phyloP scores from a whole-genome alignment of 495 filamentous ascomycete species.

The Tuber brumale region DNA sequence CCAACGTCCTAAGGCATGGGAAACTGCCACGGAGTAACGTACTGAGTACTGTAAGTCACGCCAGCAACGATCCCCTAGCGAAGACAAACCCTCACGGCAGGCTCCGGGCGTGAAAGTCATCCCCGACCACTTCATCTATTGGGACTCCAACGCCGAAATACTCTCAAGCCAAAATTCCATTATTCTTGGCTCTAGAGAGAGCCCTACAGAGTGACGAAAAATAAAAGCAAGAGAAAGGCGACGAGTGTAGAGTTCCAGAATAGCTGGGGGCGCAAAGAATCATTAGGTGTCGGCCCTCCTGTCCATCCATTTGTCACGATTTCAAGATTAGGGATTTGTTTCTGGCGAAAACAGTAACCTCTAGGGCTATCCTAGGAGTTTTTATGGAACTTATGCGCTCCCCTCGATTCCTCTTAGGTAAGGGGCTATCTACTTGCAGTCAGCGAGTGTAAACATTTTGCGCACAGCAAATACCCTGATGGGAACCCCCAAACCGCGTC shows the following conservation, averaged over 20 bases:
- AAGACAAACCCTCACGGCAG: neutral
- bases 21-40: neutral
- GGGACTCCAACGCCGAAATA: neutral
- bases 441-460: neutral
- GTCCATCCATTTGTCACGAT: neutral
- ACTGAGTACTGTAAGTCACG: neutral
- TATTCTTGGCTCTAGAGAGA: neutral
- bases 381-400: neutral
- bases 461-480: neutral
- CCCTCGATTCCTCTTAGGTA: neutral
- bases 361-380: neutral
- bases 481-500: neutral
- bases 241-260: neutral
- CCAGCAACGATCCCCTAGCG: neutral
- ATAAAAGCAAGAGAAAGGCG: neutral
- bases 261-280: neutral
- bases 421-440: neutral
- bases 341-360: neutral
- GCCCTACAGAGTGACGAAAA: neutral
- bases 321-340: neutral
- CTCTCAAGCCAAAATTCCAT: neutral
- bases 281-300: neutral
- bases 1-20: neutral
- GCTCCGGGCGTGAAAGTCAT: neutral
- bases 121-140: neutral